phyloP scores from a whole-genome alignment of 768 basidiomycete species.

The Boletales sp. region DNA sequence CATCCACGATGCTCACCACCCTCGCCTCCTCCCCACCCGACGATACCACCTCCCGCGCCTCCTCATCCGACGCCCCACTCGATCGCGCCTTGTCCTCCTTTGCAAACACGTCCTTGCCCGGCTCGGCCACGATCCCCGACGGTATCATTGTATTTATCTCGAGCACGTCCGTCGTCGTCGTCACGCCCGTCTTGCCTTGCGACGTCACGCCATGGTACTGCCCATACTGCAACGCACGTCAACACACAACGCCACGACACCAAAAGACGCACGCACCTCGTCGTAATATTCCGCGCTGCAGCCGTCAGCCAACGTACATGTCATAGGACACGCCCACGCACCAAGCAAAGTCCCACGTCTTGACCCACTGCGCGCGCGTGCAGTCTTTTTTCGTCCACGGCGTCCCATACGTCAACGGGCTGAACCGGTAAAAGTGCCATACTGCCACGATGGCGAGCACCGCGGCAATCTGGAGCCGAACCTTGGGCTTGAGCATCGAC shows the following conservation, averaged over 20 bases:
- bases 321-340: slow-evolving; percentile 26
- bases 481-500: slow-evolving; percentile 66
- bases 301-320: not conserved
- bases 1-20: slow-evolving; percentile 34
- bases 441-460: slow-evolving; percentile 69
- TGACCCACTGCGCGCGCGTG: slow-evolving; percentile 74
- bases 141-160: slow-evolving; percentile 37
- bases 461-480: slow-evolving; percentile 78
- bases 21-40: slow-evolving; percentile 19
- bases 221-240: no score
- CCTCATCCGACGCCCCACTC: slow-evolving; percentile 31
- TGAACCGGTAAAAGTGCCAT: slow-evolving; percentile 76
- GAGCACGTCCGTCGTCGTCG: slow-evolving; percentile 44
- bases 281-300: slow-evolving; percentile 65
- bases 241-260: no score
- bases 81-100: slow-evolving; percentile 45
- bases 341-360: slow-evolving; percentile 97
- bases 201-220: slow-evolving; percentile 8
- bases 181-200: slow-evolving; percentile 35
- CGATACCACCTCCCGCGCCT: slow-evolving; percentile 1
- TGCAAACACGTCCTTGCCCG: slow-evolving; percentile 73
- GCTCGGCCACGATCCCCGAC: slow-evolving; percentile 58
- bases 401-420: slow-evolving; percentile 79
- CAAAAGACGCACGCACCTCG: slow-evolving; percentile 49
- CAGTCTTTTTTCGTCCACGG: slow-evolving; percentile 87